Evolutionary conservation across 176 grass and related monocot species (phyloP).

Genomic region (Guadua angustifolia): DNA sequence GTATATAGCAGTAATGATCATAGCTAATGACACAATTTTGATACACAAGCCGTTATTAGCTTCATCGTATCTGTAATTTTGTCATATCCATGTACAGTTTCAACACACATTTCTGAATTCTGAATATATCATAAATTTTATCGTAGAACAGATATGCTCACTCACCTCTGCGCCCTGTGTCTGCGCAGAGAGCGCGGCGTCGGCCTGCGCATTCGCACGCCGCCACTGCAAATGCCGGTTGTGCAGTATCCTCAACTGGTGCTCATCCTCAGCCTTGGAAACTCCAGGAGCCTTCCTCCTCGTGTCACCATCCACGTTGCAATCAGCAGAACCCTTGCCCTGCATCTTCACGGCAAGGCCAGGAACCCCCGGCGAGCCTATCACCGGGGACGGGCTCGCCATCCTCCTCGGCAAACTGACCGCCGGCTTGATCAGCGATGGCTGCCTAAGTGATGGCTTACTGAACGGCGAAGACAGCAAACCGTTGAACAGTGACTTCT

Average conservation of each 20-base stretch:
- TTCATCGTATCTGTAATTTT: too few relatives aligned
- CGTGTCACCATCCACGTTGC: slow-evolving; percentile 22
- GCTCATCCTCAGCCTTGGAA: slow-evolving; percentile 59
- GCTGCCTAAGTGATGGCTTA: neutral
- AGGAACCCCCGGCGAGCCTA: slow-evolving; percentile 14
- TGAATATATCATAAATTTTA: neutral
- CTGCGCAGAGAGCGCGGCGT: slow-evolving; percentile 36
- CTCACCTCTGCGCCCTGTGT: slow-evolving; percentile 55
- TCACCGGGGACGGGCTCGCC: slow-evolving; percentile 37
- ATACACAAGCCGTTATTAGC: too few relatives aligned
- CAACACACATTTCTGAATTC: too few relatives aligned
- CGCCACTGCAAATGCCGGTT: slow-evolving; percentile 64
- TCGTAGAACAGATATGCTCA: slow-evolving; percentile 1
- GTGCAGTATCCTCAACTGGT: slow-evolving; percentile 56
- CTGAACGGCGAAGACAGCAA: slow-evolving; percentile 36
- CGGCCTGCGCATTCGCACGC: slow-evolving; percentile 44
- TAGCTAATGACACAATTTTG: too few relatives aligned
- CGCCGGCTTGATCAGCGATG: neutral
- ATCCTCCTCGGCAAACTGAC: slow-evolving; percentile 34
- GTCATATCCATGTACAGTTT: too few relatives aligned
- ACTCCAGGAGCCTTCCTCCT: slow-evolving; percentile 42
- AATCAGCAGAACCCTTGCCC: neutral
- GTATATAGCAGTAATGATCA: too few relatives aligned
- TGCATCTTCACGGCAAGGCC: slow-evolving; percentile 20
- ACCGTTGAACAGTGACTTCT: slow-evolving; percentile 21